A percentile compares a stretch with the other conserved stretches of the same genome.
Evolutionary conservation across 805 yeast species (phyloP).

Genomic region (Pichia occidentalis): DNA sequence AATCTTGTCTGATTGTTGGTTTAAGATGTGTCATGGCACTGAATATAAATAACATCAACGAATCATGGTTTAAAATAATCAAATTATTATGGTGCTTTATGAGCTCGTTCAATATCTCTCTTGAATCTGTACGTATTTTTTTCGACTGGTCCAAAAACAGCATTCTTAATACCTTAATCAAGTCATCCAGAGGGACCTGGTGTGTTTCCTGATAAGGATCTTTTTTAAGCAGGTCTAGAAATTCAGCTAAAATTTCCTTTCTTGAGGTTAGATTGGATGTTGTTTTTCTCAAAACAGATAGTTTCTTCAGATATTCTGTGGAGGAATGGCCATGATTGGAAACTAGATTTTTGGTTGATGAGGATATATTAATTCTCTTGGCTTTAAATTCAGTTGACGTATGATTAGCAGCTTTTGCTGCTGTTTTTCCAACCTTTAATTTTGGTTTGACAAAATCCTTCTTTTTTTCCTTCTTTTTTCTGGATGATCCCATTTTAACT

Average conservation of each 20-base stretch:
- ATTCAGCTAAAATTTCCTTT: conserved; percentile 17
- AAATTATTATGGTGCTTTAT: conserved; percentile 23
- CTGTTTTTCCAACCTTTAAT: conserved; percentile 81
- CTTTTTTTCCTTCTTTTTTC: conserved; percentile 55
- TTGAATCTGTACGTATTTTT: conserved; percentile 37
- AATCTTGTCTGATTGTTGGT: conserved; percentile 66
- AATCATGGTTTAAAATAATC: conserved; percentile 52
- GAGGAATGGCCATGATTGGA: neutral
- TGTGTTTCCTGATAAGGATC: conserved; percentile 31
- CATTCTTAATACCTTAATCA: conserved; percentile 53
- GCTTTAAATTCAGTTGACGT: conserved; percentile 86
- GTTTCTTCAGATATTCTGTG: conserved; percentile 39
- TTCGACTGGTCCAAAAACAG: conserved; percentile 60
- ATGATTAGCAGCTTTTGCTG: conserved; percentile 60
- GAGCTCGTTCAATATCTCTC: conserved; percentile 10
- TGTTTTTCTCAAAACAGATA: conserved; percentile 61
- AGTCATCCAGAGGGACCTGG: conserved; percentile 43
- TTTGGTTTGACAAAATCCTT: conserved; percentile 75
- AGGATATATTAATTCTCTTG: conserved; percentile 37
- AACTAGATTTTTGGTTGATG: conserved; percentile 25
- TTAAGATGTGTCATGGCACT: conserved; percentile 92
- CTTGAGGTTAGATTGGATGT: conserved; percentile 17
- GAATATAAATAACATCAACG: conserved; percentile 65
- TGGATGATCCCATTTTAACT: conserved; percentile 40
- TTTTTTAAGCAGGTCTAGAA: conserved; percentile 11